A percentile compares a stretch with the other conserved stretches of the same genome.
These are phyloP conservation scores for Xylaria sp. DNA, from an alignment of 2,329 filamentous ascomycete species.

Conservation along the genomic window DNA sequence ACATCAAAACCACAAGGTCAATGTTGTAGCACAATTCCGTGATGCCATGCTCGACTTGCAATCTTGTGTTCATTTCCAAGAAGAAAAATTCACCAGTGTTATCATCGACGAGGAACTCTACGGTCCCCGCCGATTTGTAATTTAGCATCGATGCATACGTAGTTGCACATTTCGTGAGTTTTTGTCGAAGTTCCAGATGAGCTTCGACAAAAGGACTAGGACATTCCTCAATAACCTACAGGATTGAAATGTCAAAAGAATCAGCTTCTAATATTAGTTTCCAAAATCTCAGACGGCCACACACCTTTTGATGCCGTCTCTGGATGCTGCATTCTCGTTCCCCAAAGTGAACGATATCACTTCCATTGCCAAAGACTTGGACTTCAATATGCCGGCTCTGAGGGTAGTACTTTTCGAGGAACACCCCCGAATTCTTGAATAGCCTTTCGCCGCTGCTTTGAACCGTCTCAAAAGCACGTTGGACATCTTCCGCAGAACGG, in stretches of 20 bases:
- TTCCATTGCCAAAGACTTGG: conserved; percentile 64
- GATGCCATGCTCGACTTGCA: conserved; percentile 79
- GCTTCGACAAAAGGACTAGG: conserved; percentile 50
- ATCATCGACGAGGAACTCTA: conserved; percentile 68
- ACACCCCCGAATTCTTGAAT: conserved; percentile 66
- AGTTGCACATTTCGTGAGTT: conserved; percentile 46
- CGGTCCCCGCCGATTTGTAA: conserved; percentile 44
- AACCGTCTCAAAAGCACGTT: conserved; percentile 59
- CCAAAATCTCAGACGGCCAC: neutral
- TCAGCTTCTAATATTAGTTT: neutral
- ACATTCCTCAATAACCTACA: conserved; percentile 60
- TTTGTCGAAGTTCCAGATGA: conserved; percentile 8
- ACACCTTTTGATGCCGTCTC: conserved; percentile 63
- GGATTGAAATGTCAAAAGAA: neutral
- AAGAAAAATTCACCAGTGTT: conserved; percentile 64
- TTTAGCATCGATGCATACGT: conserved; percentile 14
- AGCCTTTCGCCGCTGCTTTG: conserved; percentile 60
- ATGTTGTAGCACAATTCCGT: conserved; percentile 57
- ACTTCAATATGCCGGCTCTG: conserved; percentile 57
- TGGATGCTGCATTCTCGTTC: conserved; percentile 73
- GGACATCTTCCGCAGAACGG: conserved; percentile 50
- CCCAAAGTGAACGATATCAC: conserved; percentile 64
- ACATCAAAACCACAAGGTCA: conserved; percentile 18
- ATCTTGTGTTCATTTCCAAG: conserved; percentile 60
- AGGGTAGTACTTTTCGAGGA: conserved; percentile 64